Base-by-base conservation (phyloP, 2,329 filamentous ascomycete species). In the Alternaria tenuissima region DNA sequence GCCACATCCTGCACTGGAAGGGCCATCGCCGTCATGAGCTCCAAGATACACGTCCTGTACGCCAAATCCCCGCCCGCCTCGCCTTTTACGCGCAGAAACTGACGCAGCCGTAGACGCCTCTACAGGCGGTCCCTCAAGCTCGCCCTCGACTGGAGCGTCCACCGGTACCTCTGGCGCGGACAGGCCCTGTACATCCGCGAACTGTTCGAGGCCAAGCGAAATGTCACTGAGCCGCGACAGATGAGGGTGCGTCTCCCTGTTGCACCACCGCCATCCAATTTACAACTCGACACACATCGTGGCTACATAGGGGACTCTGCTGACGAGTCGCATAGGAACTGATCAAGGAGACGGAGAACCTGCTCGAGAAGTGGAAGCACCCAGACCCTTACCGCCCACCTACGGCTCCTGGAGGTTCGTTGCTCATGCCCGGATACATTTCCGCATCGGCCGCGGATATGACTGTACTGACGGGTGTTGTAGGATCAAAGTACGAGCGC, bases 141-240 rank as follows among this genome's bases (percentile, higher is more conserved):
- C 67, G 87, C 95, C 42, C 88, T 98, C 68, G 93, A 97, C 83
- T 99, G 95, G 95, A 88, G 93, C 59, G 93, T 98, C 65, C 92
- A 97, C 78, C 88, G 95, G 69, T 88, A 94, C 74, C 82, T 97
- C 63, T 99, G 95, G 94, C 91, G 95, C 72, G 94, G 94, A 64
- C 95, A 98, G 81, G 95, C 95, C 32, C 84, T 98, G 65, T 98
- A 99, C 80, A 96, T 99, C 73, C 90, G 95, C 72, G 93, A 91
- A 38, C 86, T 98, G 14, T 99, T 98, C 77, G 95, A 99, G 79
- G 93, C 93, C 59, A 98, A 99, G 81, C 92, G 88, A 78, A 84
- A 93, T 77, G 84, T 98, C 62, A 88, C 87, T 59, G 92, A 97
- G 76, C 92, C 92, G 36, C 88, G 93, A 80, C 91, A 94, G 81